Base-by-base conservation (phyloP, 2,329 filamentous ascomycete species). In the Laburnicola sp. region DNA sequence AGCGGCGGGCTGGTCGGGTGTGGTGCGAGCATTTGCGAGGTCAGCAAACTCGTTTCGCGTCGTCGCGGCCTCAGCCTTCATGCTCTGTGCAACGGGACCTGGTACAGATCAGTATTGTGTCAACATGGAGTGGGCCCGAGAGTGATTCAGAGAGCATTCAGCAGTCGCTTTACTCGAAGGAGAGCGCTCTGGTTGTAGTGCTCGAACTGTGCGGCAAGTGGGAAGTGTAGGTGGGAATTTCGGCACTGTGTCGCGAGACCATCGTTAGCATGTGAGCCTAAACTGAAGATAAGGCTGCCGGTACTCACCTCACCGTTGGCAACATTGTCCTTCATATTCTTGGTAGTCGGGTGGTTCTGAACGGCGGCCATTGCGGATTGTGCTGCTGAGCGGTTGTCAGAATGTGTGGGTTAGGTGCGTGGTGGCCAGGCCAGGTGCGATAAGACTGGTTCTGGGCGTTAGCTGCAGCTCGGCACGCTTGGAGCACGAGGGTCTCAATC, bases 21-120 rank as follows among this genome's bases (percentile, higher is more conserved):
- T 77, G 41, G 76, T 75, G 54, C 79, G 79, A 49, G 81, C 73
- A 64, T 77, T 76, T 56, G 80, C 81, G 53, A 86, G 75, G 58
- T 83, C 82, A 59, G 76, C 77, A 66, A 85, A 80, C 71, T 86
- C 83, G 57, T 77, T 75, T 61, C 75, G 74, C 40, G 83, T 84
- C 68, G 80, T 80, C 58, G 76, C 75, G 51, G 77, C 76, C 71
- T 86, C 78, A 53, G 78, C 75, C 68, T 80, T 82, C 65, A 82
- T 77, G 58, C 77, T 80, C 60, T 83, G 76, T 51, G 79, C 81
- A 53, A 84, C 74, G 39, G 83, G 82, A 48, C 81, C 80, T 75
- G 55, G 22, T 37, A 41, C 43, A 40, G 44, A 52, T 73, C 57
- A 74, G 69, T 60, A 40, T 53, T 54, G 32, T 32, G 51, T 57